Percentiles rank a stretch among this genome's conserved stretches.
phyloP scores from a whole-genome alignment of 2,329 filamentous ascomycete species.

The Cladosporium oxysporum region DNA sequence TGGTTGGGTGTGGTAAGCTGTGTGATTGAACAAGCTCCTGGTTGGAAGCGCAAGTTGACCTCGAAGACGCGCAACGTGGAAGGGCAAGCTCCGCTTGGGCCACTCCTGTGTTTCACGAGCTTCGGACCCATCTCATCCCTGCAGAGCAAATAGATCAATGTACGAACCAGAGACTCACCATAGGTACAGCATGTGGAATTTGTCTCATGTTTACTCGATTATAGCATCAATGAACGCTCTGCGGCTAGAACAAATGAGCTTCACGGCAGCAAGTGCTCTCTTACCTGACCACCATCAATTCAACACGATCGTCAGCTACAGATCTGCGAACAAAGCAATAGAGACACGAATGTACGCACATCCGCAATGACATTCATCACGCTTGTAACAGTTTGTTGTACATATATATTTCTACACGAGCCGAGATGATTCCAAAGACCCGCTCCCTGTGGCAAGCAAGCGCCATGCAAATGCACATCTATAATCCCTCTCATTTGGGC shows the following conservation, averaged over 20 bases:
- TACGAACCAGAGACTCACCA: background rate
- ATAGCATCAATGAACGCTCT: background rate
- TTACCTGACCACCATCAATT: background rate
- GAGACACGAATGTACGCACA: background rate
- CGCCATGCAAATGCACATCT: conserved; percentile 19
- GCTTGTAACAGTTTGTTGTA: conserved; percentile 5
- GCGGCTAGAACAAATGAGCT: background rate
- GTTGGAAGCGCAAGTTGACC: background rate
- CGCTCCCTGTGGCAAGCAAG: background rate
- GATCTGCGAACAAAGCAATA: background rate
- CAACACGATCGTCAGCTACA: background rate
- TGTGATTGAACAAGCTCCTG: background rate
- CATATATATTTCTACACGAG: conserved; percentile 18
- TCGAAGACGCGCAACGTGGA: background rate
- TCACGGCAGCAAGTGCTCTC: background rate
- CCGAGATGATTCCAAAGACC: conserved; percentile 14
- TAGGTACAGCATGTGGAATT: background rate
- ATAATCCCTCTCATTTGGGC: background rate
- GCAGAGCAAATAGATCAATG: background rate
- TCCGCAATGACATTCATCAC: background rate
- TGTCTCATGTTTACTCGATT: background rate
- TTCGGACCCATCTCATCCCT: background rate
- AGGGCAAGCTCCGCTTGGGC: background rate
- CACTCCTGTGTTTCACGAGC: conserved; percentile 2
- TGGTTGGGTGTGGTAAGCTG: conserved; percentile 21